phyloP scores from a whole-genome alignment of 768 basidiomycete genomes.

The Serendipita sp. region DNA sequence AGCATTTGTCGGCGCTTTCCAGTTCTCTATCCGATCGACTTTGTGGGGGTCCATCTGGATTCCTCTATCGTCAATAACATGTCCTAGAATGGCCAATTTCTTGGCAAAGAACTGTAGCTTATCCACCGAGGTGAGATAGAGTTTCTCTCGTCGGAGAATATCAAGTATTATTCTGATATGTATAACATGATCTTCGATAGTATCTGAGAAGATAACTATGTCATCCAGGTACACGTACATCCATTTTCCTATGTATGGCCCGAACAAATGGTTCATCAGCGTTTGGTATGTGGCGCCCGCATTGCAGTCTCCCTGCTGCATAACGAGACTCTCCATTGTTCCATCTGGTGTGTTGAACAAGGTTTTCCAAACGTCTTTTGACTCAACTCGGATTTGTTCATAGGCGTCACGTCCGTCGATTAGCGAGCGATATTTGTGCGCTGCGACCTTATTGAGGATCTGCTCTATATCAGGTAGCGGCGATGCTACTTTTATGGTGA shows the following conservation, averaged over 20 bases:
- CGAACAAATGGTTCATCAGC: conserved; percentile 29
- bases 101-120: conserved; percentile 23
- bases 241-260: conserved; percentile 18
- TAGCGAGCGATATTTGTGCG: conserved; percentile 14
- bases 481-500: conserved; percentile 19
- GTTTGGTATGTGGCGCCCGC: conserved; percentile 28
- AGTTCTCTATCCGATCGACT: conserved; percentile 18
- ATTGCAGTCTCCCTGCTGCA: conserved; percentile 24
- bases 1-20: conserved; percentile 20
- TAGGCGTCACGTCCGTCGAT: conserved; percentile 22
- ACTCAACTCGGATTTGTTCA: conserved; percentile 19
- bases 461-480: conserved; percentile 19
- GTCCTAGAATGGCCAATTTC: conserved; percentile 22
- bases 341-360: conserved; percentile 27
- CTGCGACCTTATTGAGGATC: conserved; percentile 16
- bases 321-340: conserved; percentile 28
- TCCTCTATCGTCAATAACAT: conserved; percentile 23
- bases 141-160: conserved; percentile 20
- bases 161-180: conserved; percentile 22
- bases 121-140: conserved; percentile 19
- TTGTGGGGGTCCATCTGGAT: conserved; percentile 30
- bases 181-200: conserved; percentile 18
- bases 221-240: conserved; percentile 25
- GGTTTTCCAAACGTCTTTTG: conserved; percentile 15
- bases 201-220: conserved; percentile 22